phyloP scores from a whole-genome alignment of 177 flowering plant genomes.

The Vitis hybrid region DNA sequence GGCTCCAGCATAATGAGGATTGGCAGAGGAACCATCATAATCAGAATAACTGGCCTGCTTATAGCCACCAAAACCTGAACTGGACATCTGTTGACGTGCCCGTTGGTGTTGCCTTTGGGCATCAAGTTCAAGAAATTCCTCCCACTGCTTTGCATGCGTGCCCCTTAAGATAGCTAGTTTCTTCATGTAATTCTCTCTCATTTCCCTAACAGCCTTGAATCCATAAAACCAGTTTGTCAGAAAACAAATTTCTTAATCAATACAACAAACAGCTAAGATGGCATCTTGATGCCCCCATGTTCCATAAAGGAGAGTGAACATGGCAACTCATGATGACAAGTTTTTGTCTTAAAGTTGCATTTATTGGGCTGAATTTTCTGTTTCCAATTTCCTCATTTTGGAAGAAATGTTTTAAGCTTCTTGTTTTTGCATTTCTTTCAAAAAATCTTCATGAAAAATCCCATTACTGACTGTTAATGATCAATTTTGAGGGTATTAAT shows the following conservation, averaged over 20 bases:
- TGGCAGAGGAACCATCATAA: slow-evolving; percentile 47
- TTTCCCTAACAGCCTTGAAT: slow-evolving; percentile 66
- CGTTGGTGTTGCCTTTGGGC: slow-evolving; percentile 59
- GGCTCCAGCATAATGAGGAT: slow-evolving; percentile 46
- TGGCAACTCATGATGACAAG: not conserved
- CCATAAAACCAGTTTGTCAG: slow-evolving; percentile 15
- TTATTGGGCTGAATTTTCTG: too few relatives aligned
- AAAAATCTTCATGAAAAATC: too few relatives aligned
- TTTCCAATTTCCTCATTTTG: too few relatives aligned
- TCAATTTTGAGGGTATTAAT: too few relatives aligned
- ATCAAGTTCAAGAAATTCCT: slow-evolving; percentile 78
- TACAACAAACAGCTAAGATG: not conserved
- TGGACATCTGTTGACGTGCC: slow-evolving; percentile 43
- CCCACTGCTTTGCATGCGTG: slow-evolving; percentile 82
- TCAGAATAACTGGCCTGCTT: slow-evolving; percentile 52
- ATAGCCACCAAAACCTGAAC: slow-evolving; percentile 59
- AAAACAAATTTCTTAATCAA: slow-evolving; percentile 6
- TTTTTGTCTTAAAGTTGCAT: not conserved
- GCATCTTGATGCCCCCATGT: not conserved
- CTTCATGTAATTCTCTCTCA: slow-evolving; percentile 75
- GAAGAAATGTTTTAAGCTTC: too few relatives aligned
- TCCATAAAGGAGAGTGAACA: not conserved
- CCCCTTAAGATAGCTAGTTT: slow-evolving; percentile 60
- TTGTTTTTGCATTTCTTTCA: too few relatives aligned
- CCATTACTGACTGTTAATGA: too few relatives aligned